Base-by-base conservation (phyloP, 1,284 basidiomycete genomes). In the Pulveroboletus sp. region DNA sequence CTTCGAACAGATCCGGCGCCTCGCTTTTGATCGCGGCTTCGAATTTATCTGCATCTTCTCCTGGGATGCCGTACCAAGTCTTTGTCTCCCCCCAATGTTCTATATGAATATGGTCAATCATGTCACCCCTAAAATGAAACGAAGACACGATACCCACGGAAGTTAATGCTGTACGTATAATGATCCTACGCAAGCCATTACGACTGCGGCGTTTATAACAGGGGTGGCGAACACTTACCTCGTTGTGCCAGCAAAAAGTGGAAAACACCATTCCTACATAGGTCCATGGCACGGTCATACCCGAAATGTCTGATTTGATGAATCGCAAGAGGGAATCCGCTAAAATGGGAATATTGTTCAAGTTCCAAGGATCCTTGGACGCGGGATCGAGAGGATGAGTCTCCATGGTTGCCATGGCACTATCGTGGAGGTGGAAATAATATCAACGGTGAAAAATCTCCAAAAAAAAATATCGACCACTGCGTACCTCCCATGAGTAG, bases 21-120 rank as follows among this genome's bases (percentile, higher is more conserved):
- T 97, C 95, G 50, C 83, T 83, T 75, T 90, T 92, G 76, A 99
- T 98, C 9, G 96, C 96, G 20, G 91, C 87, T 77, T 99, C 97
- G 68, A 99, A 98, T 73, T 93, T 94, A 65, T 94, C 92, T 26
- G 96, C 95, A 65, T 97, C 92, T 53, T 85, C 85, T 25, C 93
- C 97, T 2, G 97, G 96, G 43, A 99, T 91, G 54, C 96, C 96
- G 75, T 99, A 99, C 97, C 97, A 99, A 0, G 96, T 99, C 80
- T 99, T 99, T 43, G 96, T 98, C 72, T 98, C 96, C 35, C 97
- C 96, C 92, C 94, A 98, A 72, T 98, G 96, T 91, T 96, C 95
- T 96, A 66, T 40, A 73, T 56, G 66, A 58, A 65, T 57, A 54
- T 54, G 43, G 59, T 63, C 61, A 54, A 59, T 49, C 57, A 60